Evolutionary conservation across 108 stramenopile genomes (phyloP).

Genomic region (Ochromonas danica): DNA sequence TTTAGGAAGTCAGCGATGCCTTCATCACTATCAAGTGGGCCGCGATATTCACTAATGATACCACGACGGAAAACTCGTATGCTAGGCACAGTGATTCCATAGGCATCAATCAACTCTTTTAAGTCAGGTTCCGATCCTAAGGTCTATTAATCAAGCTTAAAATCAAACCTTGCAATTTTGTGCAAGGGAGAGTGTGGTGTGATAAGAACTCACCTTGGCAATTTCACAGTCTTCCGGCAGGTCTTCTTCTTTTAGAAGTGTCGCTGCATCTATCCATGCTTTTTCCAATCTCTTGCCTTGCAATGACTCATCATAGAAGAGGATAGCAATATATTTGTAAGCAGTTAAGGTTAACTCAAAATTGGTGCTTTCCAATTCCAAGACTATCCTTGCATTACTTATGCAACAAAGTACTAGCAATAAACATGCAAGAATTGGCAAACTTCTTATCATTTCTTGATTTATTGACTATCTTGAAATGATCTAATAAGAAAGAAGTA

Average conservation of each 20-base stretch:
- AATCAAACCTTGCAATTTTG: too few relatives aligned
- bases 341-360: neutral
- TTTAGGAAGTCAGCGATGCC: neutral
- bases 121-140: neutral
- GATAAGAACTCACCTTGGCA: neutral
- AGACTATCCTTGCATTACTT: constrained; percentile 6
- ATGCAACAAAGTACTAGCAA: too few relatives aligned
- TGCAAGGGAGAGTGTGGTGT: too few relatives aligned
- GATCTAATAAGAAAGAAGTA: too few relatives aligned
- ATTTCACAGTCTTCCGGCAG: constrained; percentile 1
- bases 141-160: neutral
- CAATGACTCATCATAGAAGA: neutral
- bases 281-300: neutral
- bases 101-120: constrained; percentile 21
- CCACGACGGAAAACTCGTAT: neutral
- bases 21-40: neutral
- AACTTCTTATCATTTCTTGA: too few relatives aligned
- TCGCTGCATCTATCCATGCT: neutral
- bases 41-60: neutral
- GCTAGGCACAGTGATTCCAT: neutral
- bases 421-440: too few relatives aligned
- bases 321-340: neutral
- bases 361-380: neutral
- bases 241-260: neutral
- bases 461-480: too few relatives aligned